Evolutionary conservation across 2,329 filamentous ascomycete genomes (phyloP), one percentile per base, ranked within the genome.

Genomic region (Piedraia hortae): DNA sequence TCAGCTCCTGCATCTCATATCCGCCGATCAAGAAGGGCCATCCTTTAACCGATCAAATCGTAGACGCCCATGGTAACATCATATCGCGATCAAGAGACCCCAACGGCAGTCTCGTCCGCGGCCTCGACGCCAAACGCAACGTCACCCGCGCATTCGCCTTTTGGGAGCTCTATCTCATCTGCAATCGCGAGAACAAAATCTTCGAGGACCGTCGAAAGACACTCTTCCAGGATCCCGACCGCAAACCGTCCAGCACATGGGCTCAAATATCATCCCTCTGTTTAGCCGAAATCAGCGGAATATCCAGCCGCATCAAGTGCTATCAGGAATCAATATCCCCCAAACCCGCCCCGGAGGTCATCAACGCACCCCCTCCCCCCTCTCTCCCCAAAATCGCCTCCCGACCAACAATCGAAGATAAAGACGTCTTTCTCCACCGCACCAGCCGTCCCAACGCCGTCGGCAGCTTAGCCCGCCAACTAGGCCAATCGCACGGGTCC

Each of bases 181-280:
- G 73, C 16, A 60, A 70, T 25, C n/a, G n/a, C n/a, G n/a, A n/a
- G n/a, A 59, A 63, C 24, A 12, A 22, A 7, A 14, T 16, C 8
- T 80, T 72, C 30, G 56, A 67, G 9, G 56, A 63, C n/a, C 65
- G 78, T 15, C 62, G 82, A 23, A 73, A 70, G 42, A 62, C 64
- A 10, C 75, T 93, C 24, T 91, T 74, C 44, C 63, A 67, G 26
- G 82, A 93, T 34, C 73, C 90, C 28, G 75, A 89, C 33, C 70
- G 78, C 8, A 24, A 26, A 10, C 24, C 20, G 5, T 28, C 62
- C 21, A 18, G 71, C 1, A 68, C 73, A 32, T 90, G 77, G 74
- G 63, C 65, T 5, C 77, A 90, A 35, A 57, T 89, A 21, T 65
- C 67, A 28, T 50, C 53, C 10, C 49, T 67, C 4, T 80, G 74